These are phyloP conservation scores for Fusarium humuli DNA, from an alignment of 2,329 filamentous ascomycete genomes.

Conservation along the genomic window DNA sequence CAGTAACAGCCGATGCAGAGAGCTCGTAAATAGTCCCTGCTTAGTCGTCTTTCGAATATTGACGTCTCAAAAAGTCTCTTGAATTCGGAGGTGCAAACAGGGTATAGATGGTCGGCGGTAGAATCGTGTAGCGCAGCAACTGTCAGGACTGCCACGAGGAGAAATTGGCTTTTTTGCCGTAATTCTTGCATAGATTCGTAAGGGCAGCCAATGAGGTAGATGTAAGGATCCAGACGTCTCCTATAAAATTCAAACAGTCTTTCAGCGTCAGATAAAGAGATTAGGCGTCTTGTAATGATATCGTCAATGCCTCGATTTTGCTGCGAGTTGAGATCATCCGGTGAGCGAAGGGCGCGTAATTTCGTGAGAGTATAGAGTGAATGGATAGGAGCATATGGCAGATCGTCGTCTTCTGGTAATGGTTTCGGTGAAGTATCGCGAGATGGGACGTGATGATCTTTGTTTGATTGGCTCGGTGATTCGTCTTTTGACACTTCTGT, in stretches of 20 bases:
- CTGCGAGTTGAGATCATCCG: constrained; percentile 45
- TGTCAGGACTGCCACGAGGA: constrained; percentile 69
- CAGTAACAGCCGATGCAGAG: constrained; percentile 72
- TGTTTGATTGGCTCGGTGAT: constrained; percentile 10
- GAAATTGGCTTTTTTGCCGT: constrained; percentile 65
- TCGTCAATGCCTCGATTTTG: constrained; percentile 45
- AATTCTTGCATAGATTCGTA: constrained; percentile 63
- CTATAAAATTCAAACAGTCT: constrained; percentile 63
- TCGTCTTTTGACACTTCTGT: constrained; percentile 41
- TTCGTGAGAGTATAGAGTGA: constrained; percentile 55
- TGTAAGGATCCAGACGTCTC: constrained; percentile 62
- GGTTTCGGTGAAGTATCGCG: constrained; percentile 46
- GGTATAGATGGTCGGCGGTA: constrained; percentile 64
- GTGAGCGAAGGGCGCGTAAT: constrained; percentile 52
- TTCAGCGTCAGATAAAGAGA: constrained; percentile 62
- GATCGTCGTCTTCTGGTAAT: constrained; percentile 49
- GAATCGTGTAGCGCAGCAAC: constrained; percentile 70
- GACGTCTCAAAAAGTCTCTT: constrained; percentile 64
- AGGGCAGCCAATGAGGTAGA: constrained; percentile 65
- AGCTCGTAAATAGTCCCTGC: constrained; percentile 66
- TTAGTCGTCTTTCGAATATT: constrained; percentile 53
- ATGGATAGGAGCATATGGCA: constrained; percentile 54
- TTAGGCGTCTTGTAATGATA: constrained; percentile 54
- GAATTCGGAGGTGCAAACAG: constrained; percentile 66
- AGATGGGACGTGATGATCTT: constrained; percentile 15